phyloP scores from a whole-genome alignment of 2,329 filamentous ascomycete genomes.

The Fusarium sp. region DNA sequence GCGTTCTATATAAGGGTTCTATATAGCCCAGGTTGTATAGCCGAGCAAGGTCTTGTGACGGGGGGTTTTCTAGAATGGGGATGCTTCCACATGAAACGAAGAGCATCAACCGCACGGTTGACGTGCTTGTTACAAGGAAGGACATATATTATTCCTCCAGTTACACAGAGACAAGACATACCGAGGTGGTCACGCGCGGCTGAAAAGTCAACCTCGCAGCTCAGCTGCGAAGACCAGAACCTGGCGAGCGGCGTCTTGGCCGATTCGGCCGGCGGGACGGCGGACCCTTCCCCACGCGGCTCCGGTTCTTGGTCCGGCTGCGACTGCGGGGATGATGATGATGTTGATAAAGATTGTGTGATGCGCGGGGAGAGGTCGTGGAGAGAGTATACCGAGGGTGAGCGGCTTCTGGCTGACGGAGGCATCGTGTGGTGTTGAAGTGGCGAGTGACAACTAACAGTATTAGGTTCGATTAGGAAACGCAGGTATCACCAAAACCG shows the following conservation, averaged over 20 bases:
- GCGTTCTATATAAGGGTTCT: neutral
- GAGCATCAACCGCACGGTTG: neutral
- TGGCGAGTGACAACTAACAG: neutral
- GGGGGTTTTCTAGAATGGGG: neutral
- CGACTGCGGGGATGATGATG: neutral
- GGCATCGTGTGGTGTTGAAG: constrained; percentile 18
- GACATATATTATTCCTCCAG: neutral
- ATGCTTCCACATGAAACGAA: neutral
- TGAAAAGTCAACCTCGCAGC: constrained; percentile 42
- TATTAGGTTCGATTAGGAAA: too few relatives aligned
- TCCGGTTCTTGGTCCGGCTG: constrained; percentile 22
- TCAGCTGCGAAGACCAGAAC: constrained; percentile 39
- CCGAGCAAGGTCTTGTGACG: neutral
- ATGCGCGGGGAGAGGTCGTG: constrained; percentile 28
- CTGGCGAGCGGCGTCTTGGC: constrained; percentile 16
- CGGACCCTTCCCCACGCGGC: constrained; percentile 37
- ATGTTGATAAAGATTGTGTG: neutral
- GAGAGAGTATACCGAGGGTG: constrained; percentile 39
- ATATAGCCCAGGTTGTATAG: neutral
- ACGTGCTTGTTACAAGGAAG: neutral
- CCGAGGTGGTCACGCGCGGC: constrained; percentile 43
- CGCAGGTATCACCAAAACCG: neutral
- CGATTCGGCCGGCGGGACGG: constrained; percentile 36
- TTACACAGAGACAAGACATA: constrained; percentile 19
- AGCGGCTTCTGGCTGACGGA: constrained; percentile 16